These are phyloP conservation scores for Talaromyces pinophilus DNA, from an alignment of 2,329 filamentous ascomycete genomes.

Conservation along the genomic window DNA sequence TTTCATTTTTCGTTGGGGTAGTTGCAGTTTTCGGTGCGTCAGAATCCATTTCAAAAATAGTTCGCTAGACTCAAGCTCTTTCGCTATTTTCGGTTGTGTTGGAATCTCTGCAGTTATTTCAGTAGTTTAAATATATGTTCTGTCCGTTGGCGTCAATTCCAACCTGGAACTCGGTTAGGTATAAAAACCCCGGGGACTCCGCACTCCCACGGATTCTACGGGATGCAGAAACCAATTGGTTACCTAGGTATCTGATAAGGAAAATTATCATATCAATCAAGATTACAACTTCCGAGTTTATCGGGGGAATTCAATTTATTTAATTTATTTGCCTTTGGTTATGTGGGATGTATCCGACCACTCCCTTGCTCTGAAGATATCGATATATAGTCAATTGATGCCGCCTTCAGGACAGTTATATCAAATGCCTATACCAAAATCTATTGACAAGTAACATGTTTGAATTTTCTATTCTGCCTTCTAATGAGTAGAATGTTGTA, in stretches of 20 bases:
- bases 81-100: not conserved
- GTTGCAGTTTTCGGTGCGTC: not conserved
- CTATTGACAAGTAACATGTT: not conserved
- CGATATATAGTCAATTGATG: not conserved
- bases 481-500: not conserved
- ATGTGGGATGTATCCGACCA: not conserved
- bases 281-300: not conserved
- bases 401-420: not conserved
- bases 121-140: not conserved
- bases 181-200: not conserved
- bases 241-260: not conserved
- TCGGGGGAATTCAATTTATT: not conserved
- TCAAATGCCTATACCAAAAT: not conserved
- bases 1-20: not conserved
- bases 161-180: not conserved
- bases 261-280: not conserved
- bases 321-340: not conserved
- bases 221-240: not conserved
- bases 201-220: not conserved
- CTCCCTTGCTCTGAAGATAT: not conserved
- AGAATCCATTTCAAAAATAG: not conserved
- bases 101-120: not conserved
- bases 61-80: not conserved
- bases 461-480: not conserved
- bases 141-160: not conserved